Conservation (phyloP, 192 early-diverging fungal species). For the Cladochytrium replicatum region DNA sequence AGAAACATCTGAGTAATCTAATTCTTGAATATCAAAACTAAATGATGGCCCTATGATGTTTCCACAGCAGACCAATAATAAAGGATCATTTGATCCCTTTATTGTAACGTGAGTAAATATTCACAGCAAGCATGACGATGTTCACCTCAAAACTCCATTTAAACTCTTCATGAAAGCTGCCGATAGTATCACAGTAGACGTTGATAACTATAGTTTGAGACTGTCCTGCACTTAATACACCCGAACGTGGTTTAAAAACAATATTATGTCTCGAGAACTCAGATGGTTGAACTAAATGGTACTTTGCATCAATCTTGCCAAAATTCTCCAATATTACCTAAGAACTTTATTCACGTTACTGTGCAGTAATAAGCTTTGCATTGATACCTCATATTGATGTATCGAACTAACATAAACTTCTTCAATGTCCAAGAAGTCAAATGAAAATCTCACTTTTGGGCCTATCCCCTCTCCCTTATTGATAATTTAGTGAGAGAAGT, state of each 20-base stretch:
- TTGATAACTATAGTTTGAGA: conserved; percentile 27
- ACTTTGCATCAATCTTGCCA: conserved; percentile 40
- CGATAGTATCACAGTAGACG: conserved; percentile 37
- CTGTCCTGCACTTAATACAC: conserved; percentile 31
- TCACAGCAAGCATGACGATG: conserved; percentile 1
- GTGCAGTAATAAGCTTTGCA: background rate
- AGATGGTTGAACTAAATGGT: conserved; percentile 6
- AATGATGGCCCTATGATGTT: conserved; percentile 48
- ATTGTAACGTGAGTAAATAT: conserved; percentile 1
- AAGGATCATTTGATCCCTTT: conserved; percentile 33
- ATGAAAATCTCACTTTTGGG: conserved; percentile 45
- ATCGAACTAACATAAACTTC: conserved; percentile 43
- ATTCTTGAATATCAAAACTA: conserved; percentile 26
- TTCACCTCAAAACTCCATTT: conserved; percentile 39
- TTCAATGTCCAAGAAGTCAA: conserved; percentile 38
- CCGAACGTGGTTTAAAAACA: conserved; percentile 31
- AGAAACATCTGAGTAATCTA: conserved; percentile 34
- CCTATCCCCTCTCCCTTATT: conserved; percentile 42
- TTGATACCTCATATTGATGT: conserved; percentile 39
- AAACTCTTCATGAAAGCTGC: conserved; percentile 45
- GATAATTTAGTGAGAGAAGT: conserved; percentile 7
- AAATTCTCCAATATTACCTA: conserved; percentile 45
- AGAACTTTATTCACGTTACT: conserved; percentile 6
- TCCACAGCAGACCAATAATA: conserved; percentile 33
- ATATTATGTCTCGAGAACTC: conserved; percentile 39